A percentile compares a stretch with the other conserved stretches of the same genome.
These are phyloP conservation scores for Trametes polyzona DNA, from an alignment of 1,284 basidiomycete genomes.

Conservation along the genomic window DNA sequence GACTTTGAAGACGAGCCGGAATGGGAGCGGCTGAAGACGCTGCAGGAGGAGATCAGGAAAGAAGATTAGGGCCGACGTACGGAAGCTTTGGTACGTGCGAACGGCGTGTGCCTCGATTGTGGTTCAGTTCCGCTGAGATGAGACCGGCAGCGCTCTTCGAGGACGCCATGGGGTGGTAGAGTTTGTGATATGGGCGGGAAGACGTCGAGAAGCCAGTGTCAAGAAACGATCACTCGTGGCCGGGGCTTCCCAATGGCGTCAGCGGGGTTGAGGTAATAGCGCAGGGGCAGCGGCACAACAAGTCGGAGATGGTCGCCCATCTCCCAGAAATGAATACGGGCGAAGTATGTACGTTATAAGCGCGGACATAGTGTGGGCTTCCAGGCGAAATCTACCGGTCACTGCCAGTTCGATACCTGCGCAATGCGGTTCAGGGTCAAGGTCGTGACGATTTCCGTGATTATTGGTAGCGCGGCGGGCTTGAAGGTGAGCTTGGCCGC, in stretches of 20 bases:
- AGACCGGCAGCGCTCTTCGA: conserved; percentile 29
- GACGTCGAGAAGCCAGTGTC: conserved; percentile 20
- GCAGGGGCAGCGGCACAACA: conserved; percentile 10
- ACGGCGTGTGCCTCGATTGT: conserved; percentile 6
- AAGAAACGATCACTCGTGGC: conserved; percentile 17
- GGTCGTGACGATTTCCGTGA: conserved; percentile 76
- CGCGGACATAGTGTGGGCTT: conserved; percentile 23
- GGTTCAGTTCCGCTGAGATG: conserved; percentile 22
- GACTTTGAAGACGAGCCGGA: conserved; percentile 90
- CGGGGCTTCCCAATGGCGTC: conserved; percentile 20
- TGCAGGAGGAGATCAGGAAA: conserved; percentile 57
- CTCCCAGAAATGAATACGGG: conserved; percentile 20
- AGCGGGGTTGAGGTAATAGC: conserved; percentile 17
- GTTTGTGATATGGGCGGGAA: conserved; percentile 30
- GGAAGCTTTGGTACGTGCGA: conserved; percentile 19
- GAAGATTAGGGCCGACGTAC: conserved; percentile 27
- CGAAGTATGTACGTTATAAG: conserved; percentile 29
- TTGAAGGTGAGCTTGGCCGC: conserved; percentile 62
- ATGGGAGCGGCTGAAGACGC: conserved; percentile 70
- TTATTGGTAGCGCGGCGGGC: conserved; percentile 54
- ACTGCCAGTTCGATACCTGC: conserved; percentile 54
- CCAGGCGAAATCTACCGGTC: conserved; percentile 17
- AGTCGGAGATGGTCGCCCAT: conserved; percentile 10
- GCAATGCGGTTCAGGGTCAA: conserved; percentile 71
- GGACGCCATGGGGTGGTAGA: conserved; percentile 23